Conservation (phyloP, 805 yeast species). For the Zygosaccharomyces lentus region DNA sequence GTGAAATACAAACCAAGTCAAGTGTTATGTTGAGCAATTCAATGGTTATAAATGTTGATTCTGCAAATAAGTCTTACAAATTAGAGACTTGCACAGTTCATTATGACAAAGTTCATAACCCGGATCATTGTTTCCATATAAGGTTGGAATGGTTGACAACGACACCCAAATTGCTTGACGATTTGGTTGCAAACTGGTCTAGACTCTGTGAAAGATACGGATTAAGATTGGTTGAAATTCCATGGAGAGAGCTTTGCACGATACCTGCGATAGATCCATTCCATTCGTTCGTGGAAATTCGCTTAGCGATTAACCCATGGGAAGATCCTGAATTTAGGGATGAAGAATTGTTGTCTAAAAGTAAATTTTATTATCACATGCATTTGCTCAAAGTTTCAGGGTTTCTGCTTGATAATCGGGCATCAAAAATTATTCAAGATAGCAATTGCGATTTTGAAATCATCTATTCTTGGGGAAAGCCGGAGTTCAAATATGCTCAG, state of each 20-base stretch:
- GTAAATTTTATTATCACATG: conserved; percentile 71
- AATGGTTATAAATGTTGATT: conserved; percentile 71
- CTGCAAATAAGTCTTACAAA: conserved; percentile 61
- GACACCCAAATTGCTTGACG: conserved; percentile 80
- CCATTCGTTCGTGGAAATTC: conserved; percentile 73
- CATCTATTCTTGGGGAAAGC: conserved; percentile 86
- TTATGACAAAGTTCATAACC: conserved; percentile 88
- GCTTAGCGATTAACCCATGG: conserved; percentile 71
- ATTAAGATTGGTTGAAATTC: conserved; percentile 75
- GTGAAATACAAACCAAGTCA: conserved; percentile 15
- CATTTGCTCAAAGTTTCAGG: conserved; percentile 65
- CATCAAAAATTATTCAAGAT: conserved; percentile 57
- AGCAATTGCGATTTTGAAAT: conserved; percentile 54
- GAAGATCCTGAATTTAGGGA: conserved; percentile 49
- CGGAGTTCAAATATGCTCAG: conserved; percentile 76
- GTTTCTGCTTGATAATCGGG: conserved; percentile 76
- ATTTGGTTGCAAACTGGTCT: conserved; percentile 69
- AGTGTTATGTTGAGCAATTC: conserved; percentile 61
- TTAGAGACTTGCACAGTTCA: conserved; percentile 79
- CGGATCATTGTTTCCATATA: conserved; percentile 89
- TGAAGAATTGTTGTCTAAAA: conserved; percentile 41
- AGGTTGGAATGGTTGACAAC: conserved; percentile 90
- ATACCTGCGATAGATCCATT: conserved; percentile 79
- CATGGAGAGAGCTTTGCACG: conserved; percentile 80
- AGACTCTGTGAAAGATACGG: conserved; percentile 85